These are phyloP conservation scores for Candida smagusa DNA, from an alignment of 1,139 yeast species.

Conservation along the genomic window DNA sequence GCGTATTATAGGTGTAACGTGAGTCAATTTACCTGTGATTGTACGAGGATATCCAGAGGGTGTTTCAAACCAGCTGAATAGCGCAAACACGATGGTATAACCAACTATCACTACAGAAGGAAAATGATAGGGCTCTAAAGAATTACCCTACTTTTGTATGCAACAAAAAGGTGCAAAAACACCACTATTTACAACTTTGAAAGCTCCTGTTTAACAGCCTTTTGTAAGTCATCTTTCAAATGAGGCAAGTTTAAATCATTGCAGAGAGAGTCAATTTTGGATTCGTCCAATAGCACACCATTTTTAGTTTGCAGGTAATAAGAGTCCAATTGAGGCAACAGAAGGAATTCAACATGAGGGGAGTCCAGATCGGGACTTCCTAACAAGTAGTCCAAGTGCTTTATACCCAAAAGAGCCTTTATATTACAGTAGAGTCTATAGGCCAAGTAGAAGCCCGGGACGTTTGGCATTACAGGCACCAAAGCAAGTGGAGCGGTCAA, in stretches of 20 bases:
- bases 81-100: too few relatives aligned
- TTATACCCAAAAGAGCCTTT: constrained; percentile 75
- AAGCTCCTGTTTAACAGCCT: constrained; percentile 49
- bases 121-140: too few relatives aligned
- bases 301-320: constrained; percentile 23
- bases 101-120: too few relatives aligned
- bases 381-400: constrained; percentile 57
- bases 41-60: too few relatives aligned
- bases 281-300: constrained; percentile 27
- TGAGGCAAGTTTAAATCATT: constrained; percentile 30
- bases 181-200: too few relatives aligned
- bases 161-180: too few relatives aligned
- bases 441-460: constrained; percentile 88
- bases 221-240: constrained; percentile 37
- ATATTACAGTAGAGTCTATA: constrained; percentile 83
- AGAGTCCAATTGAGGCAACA: constrained; percentile 17
- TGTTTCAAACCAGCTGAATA: too few relatives aligned
- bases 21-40: too few relatives aligned
- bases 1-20: too few relatives aligned
- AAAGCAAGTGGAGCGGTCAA: constrained; percentile 76
- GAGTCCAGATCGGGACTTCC: constrained; percentile 16
- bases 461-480: constrained; percentile 85
- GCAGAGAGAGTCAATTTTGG: constrained; percentile 30
- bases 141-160: too few relatives aligned
- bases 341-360: constrained; percentile 23